Evolutionary conservation across 73 alveolate genomes (phyloP).

Genomic region (Symbiodinium natans): DNA sequence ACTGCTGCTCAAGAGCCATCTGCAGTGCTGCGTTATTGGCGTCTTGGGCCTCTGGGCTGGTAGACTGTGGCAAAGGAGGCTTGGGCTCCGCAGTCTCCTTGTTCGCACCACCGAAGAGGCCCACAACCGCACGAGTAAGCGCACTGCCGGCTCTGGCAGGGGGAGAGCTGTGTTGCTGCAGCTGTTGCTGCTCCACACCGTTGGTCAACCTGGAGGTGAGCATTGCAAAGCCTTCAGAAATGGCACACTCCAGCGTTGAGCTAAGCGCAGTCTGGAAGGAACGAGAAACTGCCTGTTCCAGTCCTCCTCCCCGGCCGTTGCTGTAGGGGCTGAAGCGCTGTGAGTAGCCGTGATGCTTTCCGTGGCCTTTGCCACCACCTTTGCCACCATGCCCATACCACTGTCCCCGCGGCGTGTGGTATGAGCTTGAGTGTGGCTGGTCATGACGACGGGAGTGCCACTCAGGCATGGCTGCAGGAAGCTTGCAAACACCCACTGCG

Average conservation of each 20-base stretch:
- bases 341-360: not conserved
- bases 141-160: not conserved
- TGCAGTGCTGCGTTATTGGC: not conserved
- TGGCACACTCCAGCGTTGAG: not conserved
- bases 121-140: not conserved
- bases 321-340: not conserved
- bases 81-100: not conserved
- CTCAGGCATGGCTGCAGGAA: not conserved
- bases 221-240: not conserved
- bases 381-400: not conserved
- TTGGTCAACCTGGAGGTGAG: not conserved
- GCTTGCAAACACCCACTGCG: not conserved
- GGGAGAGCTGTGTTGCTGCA: not conserved
- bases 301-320: not conserved
- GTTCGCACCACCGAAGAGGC: not conserved
- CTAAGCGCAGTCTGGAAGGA: slow-evolving; percentile 8
- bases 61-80: not conserved
- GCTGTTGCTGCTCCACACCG: not conserved
- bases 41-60: not conserved
- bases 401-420: not conserved
- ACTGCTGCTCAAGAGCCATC: not conserved
- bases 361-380: not conserved
- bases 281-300: not conserved
- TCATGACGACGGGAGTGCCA: not conserved
- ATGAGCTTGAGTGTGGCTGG: not conserved